A percentile compares a stretch with the other conserved stretches of the same genome.
Conservation (phyloP, 768 basidiomycete genomes). For the Tubosaeta sp. region DNA sequence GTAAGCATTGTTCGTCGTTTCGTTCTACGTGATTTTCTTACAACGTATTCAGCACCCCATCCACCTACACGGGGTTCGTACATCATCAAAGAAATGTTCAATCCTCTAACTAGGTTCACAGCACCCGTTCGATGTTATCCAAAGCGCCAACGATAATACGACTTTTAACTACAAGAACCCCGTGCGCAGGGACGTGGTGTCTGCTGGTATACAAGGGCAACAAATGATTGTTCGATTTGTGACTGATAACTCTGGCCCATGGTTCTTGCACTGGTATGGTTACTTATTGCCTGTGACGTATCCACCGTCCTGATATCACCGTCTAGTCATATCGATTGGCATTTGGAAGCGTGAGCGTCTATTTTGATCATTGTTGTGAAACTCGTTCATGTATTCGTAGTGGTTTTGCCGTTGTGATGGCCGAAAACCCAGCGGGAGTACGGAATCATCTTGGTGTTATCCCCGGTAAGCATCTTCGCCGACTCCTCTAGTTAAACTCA, state of each 20-base stretch:
- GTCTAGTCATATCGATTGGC: constrained; percentile 29
- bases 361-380: not conserved
- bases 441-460: constrained; percentile 9
- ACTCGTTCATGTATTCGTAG: constrained; percentile 4
- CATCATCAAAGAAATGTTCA: not conserved
- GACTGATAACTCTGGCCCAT: constrained; percentile 62
- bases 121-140: constrained; percentile 36
- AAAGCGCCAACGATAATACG: constrained; percentile 21
- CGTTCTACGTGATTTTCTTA: not conserved
- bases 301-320: not conserved
- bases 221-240: constrained; percentile 50
- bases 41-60: constrained; percentile 21
- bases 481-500: not conserved
- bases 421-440: constrained; percentile 19
- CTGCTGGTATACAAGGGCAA: constrained; percentile 30
- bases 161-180: constrained; percentile 35
- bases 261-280: constrained; percentile 41
- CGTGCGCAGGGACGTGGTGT: constrained; percentile 31
- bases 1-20: constrained; percentile 13
- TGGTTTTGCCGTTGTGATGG: constrained; percentile 27
- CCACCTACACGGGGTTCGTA: constrained; percentile 27
- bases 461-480: constrained; percentile 10
- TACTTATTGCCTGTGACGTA: not conserved
- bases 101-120: constrained; percentile 8
- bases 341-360: constrained; percentile 19